Evolutionary conservation across 805 yeast species (phyloP).

Genomic region (Ogataea chonburiensis): DNA sequence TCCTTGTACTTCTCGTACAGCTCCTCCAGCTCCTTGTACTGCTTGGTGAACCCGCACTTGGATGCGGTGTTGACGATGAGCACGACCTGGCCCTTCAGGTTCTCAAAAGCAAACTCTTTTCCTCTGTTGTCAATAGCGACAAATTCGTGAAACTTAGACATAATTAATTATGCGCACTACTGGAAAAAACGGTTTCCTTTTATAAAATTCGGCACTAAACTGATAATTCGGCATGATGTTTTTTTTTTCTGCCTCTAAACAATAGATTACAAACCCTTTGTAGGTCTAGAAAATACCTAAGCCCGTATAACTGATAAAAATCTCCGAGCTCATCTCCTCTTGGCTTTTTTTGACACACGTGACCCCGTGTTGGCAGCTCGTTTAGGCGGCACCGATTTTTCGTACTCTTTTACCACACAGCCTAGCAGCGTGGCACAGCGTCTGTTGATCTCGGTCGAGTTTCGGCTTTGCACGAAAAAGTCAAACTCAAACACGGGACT

Average conservation of each 20-base stretch:
- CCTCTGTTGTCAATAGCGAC: conserved; percentile 62
- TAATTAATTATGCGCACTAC: neutral
- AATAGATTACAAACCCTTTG: neutral
- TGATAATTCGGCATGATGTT: no score
- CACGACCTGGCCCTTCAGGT: conserved; percentile 77
- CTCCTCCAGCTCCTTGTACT: conserved; percentile 67
- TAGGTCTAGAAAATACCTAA: conserved; percentile 5
- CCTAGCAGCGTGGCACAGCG: conserved; percentile 77
- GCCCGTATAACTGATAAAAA: no score
- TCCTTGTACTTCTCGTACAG: conserved; percentile 64
- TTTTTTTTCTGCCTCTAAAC: no score
- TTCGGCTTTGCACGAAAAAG: conserved; percentile 80
- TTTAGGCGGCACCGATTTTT: conserved; percentile 26
- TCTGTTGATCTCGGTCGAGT: conserved; percentile 73
- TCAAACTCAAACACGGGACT: conserved; percentile 83
- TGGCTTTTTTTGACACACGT: conserved; percentile 4
- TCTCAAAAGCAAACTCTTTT: conserved; percentile 54
- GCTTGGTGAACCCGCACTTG: conserved; percentile 77
- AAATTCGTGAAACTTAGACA: conserved; percentile 66
- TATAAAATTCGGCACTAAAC: no score
- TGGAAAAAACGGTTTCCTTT: no score
- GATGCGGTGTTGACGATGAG: conserved; percentile 86
- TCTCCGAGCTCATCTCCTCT: conserved; percentile 1
- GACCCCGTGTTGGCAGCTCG: no score
- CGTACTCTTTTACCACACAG: conserved; percentile 70